phyloP scores from a whole-genome alignment of 2,329 filamentous ascomycete genomes.

The Xylogone sp. region DNA sequence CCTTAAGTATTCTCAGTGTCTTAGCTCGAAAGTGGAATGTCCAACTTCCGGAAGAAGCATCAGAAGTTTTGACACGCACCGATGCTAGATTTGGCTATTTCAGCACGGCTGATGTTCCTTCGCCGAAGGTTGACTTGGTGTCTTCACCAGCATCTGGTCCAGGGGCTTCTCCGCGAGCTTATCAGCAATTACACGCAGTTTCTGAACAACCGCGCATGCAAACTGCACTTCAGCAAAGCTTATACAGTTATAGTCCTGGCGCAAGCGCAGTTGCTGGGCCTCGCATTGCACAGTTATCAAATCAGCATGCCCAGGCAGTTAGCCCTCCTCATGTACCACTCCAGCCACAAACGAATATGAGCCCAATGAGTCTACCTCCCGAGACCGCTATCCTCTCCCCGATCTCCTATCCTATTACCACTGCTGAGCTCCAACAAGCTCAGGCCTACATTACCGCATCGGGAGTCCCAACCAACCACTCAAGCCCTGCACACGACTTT shows the following conservation, averaged over 20 bases:
- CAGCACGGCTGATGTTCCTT: conserved; percentile 34
- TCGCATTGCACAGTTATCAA: not conserved
- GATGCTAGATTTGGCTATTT: conserved; percentile 77
- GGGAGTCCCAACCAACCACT: not conserved
- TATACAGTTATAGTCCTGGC: conserved; percentile 21
- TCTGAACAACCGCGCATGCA: conserved; percentile 11
- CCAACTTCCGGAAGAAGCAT: conserved; percentile 79
- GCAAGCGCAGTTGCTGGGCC: not conserved
- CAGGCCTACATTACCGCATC: not conserved
- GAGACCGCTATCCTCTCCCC: conserved; percentile 14
- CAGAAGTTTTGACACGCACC: conserved; percentile 68
- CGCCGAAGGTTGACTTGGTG: conserved; percentile 26
- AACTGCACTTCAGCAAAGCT: conserved; percentile 22
- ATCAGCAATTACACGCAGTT: conserved; percentile 6
- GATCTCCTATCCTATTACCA: conserved; percentile 10
- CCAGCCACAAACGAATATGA: conserved; percentile 3
- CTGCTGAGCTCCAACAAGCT: not conserved
- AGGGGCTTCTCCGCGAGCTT: conserved; percentile 15
- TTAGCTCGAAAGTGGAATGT: conserved; percentile 88
- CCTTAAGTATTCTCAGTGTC: conserved; percentile 79
- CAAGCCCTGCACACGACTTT: not conserved
- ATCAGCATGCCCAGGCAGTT: not conserved
- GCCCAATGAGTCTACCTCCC: conserved; percentile 12
- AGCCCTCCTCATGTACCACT: not conserved
- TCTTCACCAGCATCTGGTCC: conserved; percentile 18